phyloP scores from a whole-genome alignment of 192 early-diverging fungal species.

The Mortierella hygrophila region DNA sequence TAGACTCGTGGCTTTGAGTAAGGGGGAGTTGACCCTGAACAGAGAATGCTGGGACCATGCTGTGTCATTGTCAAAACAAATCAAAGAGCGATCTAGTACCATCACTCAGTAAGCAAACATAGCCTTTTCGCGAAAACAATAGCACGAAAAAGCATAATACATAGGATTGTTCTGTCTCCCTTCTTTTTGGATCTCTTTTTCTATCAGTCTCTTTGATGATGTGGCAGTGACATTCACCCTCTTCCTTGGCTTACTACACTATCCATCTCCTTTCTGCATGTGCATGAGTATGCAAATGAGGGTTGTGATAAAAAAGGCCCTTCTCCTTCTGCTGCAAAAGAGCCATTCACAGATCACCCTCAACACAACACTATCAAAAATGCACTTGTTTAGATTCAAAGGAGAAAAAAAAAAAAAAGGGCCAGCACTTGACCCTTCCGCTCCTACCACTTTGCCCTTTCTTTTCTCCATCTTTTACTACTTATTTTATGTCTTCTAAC shows the following conservation, averaged over 20 bases:
- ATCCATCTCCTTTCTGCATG: not conserved
- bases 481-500: not conserved
- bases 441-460: not conserved
- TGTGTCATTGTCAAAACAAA: conserved; percentile 22
- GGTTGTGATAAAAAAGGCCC: not conserved
- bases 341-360: not conserved
- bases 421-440: not conserved
- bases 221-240: not conserved
- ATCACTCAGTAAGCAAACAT: not conserved
- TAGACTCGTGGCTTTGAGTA: conserved; percentile 44
- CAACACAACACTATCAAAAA: not conserved
- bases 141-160: not conserved
- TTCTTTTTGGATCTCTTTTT: not conserved
- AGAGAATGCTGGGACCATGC: conserved; percentile 40
- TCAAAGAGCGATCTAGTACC: conserved; percentile 15
- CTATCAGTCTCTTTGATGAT: not conserved
- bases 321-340: not conserved
- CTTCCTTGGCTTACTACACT: too few species aligned
- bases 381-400: not conserved
- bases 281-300: not conserved
- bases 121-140: not conserved
- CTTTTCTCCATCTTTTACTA: not conserved
- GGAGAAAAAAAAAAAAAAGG: not conserved
- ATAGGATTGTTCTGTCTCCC: not conserved
- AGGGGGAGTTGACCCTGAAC: conserved; percentile 28